Evolutionary conservation across 768 basidiomycete genomes (phyloP).

Genomic region (Daedalea quercina): DNA sequence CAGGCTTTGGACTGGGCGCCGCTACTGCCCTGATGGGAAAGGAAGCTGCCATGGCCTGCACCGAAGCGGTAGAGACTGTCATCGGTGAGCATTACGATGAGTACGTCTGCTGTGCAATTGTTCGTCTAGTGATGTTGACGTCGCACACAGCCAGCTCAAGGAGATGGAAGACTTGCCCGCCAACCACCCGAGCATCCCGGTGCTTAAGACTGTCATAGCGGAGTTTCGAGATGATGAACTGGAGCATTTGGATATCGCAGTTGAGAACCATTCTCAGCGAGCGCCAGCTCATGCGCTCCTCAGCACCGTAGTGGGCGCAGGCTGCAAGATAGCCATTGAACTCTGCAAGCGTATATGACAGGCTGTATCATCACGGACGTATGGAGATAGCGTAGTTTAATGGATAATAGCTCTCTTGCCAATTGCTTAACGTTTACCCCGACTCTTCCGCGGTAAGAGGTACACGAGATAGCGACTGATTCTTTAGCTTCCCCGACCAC

Average conservation of each 20-base stretch:
- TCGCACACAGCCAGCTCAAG: conserved; percentile 63
- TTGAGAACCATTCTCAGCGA: conserved; percentile 79
- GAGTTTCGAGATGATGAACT: conserved; percentile 95
- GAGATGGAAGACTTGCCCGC: conserved; percentile 57
- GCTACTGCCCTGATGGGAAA: conserved; percentile 83
- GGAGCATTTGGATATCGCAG: conserved; percentile 88
- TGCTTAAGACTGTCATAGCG: conserved; percentile 63
- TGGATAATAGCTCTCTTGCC: conserved; percentile 1
- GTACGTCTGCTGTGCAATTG: conserved; percentile 41
- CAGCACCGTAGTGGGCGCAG: conserved; percentile 76
- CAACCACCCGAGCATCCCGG: conserved; percentile 71
- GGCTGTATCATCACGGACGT: neutral
- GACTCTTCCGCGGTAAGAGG: conserved; percentile 15
- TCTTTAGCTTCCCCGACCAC: conserved; percentile 46
- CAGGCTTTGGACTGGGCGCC: conserved; percentile 83
- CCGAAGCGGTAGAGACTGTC: conserved; percentile 95
- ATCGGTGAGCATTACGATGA: conserved; percentile 99
- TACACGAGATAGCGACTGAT: conserved; percentile 29
- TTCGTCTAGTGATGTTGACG: neutral
- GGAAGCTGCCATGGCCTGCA: conserved; percentile 97
- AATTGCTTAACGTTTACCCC: conserved; percentile 7
- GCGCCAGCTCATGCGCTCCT: conserved; percentile 90
- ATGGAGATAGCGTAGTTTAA: conserved; percentile 4
- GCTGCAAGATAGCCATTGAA: conserved; percentile 88
- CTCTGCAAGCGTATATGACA: conserved; percentile 53